Evolutionary conservation across 768 basidiomycete species (phyloP).

Genomic region (Mycena vulgaris): DNA sequence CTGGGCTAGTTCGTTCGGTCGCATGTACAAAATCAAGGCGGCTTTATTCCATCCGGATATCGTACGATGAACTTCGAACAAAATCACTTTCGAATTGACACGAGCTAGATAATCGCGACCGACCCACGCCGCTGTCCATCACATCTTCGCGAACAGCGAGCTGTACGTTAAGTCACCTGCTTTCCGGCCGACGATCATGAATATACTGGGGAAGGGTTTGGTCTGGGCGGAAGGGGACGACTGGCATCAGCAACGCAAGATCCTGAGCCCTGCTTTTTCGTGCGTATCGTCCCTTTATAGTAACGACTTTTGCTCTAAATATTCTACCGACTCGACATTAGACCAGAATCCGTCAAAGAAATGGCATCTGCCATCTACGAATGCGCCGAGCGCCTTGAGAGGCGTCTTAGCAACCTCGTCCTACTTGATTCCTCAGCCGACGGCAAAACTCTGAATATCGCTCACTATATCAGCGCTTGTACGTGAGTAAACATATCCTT

Average conservation of each 20-base stretch:
- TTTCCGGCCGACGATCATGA: constrained; percentile 50
- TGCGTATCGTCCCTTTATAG: constrained; percentile 36
- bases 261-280: constrained; percentile 55
- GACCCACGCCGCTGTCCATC: constrained; percentile 40
- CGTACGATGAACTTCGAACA: background rate
- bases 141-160: constrained; percentile 54
- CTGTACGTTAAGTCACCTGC: constrained; percentile 52
- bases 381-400: constrained; percentile 44
- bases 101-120: background rate
- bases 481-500: constrained; percentile 36
- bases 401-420: constrained; percentile 40
- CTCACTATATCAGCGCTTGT: constrained; percentile 39
- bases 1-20: background rate
- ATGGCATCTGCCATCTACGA: constrained; percentile 53
- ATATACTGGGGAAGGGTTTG: constrained; percentile 49
- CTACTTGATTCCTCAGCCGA: constrained; percentile 30
- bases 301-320: background rate
- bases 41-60: background rate
- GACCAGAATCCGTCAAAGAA: constrained; percentile 52
- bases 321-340: constrained; percentile 14
- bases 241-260: constrained; percentile 50
- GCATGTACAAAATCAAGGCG: background rate
- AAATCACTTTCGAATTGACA: background rate
- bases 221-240: constrained; percentile 58
- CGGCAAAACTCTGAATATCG: constrained; percentile 39